Conservation (phyloP, 164 flowering plant genomes). For the Vitis amurensis region DNA sequence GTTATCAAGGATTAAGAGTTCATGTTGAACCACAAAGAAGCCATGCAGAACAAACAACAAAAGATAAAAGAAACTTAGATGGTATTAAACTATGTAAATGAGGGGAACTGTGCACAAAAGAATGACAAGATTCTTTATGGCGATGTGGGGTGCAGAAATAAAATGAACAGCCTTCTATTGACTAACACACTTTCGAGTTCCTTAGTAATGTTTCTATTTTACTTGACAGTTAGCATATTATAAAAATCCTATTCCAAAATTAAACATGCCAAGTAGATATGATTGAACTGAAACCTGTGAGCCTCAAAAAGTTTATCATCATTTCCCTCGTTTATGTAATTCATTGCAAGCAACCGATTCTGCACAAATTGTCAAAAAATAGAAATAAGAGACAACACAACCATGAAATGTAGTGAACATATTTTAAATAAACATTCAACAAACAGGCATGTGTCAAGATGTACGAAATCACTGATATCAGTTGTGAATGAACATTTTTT, state of each 20-base stretch:
- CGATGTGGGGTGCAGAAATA: too few relatives aligned
- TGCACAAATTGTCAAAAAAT: constrained; percentile 31
- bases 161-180: too few relatives aligned
- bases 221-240: too few relatives aligned
- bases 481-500: not conserved
- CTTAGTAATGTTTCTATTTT: too few relatives aligned
- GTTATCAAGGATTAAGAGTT: too few relatives aligned
- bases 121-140: too few relatives aligned
- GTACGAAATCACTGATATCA: not conserved
- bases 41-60: too few relatives aligned
- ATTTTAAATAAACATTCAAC: not conserved
- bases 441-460: not conserved
- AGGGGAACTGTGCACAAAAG: too few relatives aligned
- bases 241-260: not conserved
- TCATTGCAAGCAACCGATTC: constrained; percentile 99
- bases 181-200: too few relatives aligned
- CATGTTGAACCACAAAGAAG: too few relatives aligned
- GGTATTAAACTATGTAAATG: too few relatives aligned
- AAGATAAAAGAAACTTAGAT: too few relatives aligned
- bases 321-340: constrained; percentile 86
- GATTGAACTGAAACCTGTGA: constrained; percentile 70
- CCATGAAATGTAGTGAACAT: not conserved
- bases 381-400: not conserved
- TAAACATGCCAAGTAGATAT: not conserved
- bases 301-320: constrained; percentile 95